Evolutionary conservation across 345 rosid genomes (phyloP).

Genomic region (Acer campestre): DNA sequence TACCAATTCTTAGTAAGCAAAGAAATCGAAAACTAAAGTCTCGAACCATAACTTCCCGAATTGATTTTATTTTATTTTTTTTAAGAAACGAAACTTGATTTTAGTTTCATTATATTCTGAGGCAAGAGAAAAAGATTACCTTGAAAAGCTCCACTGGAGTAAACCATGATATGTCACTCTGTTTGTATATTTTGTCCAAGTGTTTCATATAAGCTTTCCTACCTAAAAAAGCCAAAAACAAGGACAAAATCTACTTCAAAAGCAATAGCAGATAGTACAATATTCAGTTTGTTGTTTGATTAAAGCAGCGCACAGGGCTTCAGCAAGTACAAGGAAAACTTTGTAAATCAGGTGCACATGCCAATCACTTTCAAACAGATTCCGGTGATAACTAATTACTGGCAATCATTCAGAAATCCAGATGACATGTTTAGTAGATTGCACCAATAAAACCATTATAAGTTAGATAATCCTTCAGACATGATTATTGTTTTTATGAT

Average conservation of each 20-base stretch:
- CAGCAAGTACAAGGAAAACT: constrained; percentile 2
- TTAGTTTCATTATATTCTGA: background rate
- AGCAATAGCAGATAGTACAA: background rate
- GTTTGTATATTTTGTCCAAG: constrained; percentile 83
- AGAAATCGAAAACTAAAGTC: background rate
- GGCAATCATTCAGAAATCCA: background rate
- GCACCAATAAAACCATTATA: background rate
- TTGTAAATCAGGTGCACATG: background rate
- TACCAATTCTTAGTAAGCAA: background rate
- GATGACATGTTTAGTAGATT: background rate
- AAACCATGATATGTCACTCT: constrained; percentile 94
- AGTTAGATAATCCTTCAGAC: background rate
- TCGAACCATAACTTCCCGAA: background rate
- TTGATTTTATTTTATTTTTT: background rate
- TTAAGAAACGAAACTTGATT: background rate
- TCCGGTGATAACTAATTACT: background rate
- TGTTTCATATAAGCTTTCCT: constrained; percentile 81
- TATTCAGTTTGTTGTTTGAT: background rate
- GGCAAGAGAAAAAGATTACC: constrained; percentile 39
- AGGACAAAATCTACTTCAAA: constrained; percentile 6
- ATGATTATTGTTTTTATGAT: background rate
- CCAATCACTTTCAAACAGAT: background rate
- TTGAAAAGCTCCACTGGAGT: constrained; percentile 98
- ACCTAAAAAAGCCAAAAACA: constrained; percentile 44
- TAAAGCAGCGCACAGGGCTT: background rate